Evolutionary conservation across 2,329 filamentous ascomycete species (phyloP).

Genomic region (Cladophialophora bantiana): DNA sequence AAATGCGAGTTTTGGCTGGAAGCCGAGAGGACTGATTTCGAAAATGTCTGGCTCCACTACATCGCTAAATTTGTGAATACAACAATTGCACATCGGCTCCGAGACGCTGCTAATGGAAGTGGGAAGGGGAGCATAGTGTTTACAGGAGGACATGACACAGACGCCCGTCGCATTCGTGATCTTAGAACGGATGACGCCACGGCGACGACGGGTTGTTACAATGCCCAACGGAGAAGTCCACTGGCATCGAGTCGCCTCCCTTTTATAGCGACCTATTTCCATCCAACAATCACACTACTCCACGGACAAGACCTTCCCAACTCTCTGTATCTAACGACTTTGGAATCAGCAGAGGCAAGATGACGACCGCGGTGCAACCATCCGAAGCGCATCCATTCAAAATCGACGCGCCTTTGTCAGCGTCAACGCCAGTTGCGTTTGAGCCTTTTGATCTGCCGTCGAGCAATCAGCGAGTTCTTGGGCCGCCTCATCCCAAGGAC

Average conservation of each 20-base stretch:
- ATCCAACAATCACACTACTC: not conserved
- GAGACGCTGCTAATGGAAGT: not conserved
- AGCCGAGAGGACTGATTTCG: too few species aligned
- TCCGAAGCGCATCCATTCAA: slow-evolving; percentile 32
- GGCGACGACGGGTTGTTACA: not conserved
- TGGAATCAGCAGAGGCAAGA: not conserved
- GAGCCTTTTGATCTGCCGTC: slow-evolving; percentile 51
- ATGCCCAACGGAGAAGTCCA: not conserved
- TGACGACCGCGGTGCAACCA: slow-evolving; percentile 27
- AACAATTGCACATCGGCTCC: not conserved
- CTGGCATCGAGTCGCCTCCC: not conserved
- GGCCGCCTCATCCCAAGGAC: slow-evolving; percentile 48
- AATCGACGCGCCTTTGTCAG: slow-evolving; percentile 34
- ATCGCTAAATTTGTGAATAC: too few species aligned
- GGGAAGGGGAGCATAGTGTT: not conserved
- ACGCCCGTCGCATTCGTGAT: slow-evolving; percentile 19
- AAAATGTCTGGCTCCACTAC: too few species aligned
- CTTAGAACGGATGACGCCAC: slow-evolving; percentile 26
- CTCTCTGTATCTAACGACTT: not conserved
- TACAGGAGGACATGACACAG: not conserved
- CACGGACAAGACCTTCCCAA: not conserved
- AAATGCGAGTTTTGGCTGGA: too few species aligned
- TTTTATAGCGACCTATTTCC: not conserved
- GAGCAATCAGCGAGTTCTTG: slow-evolving; percentile 52
- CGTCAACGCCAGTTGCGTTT: slow-evolving; percentile 43